These are phyloP conservation scores for Sclerotinia minor DNA, from an alignment of 2,329 filamentous ascomycete genomes.

Conservation along the genomic window DNA sequence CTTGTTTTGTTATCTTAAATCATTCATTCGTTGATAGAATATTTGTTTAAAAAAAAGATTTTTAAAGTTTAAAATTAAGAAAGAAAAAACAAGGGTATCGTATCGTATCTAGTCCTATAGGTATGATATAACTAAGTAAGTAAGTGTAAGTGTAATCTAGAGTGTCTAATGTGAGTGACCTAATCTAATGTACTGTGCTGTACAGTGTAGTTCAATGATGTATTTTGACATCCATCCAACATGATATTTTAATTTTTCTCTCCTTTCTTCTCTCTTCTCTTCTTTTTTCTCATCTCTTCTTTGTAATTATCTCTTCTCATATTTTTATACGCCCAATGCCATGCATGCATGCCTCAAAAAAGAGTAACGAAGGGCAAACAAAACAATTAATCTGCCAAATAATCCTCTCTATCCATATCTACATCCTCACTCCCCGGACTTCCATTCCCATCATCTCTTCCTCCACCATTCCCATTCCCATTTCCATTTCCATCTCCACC, in stretches of 20 bases:
- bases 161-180: background rate
- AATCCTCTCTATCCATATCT: slow-evolving; percentile 18
- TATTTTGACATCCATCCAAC: no score
- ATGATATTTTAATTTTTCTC: background rate
- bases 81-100: no score
- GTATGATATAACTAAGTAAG: background rate
- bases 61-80: no score
- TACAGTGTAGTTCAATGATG: no score
- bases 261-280: no score
- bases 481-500: slow-evolving; percentile 2
- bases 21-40: no score
- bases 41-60: no score
- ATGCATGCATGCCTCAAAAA: background rate
- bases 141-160: background rate
- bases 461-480: slow-evolving; percentile 3
- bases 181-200: background rate
- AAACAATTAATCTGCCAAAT: slow-evolving; percentile 11
- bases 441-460: slow-evolving; percentile 2
- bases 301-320: background rate
- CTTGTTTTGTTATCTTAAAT: no score
- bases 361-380: background rate
- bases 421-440: background rate
- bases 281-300: background rate
- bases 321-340: background rate
- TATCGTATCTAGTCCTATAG: no score